Evolutionary conservation across 2,329 filamentous ascomycete genomes (phyloP), one percentile per base, ranked within the genome.

Genomic region (Fusarium temperatum): DNA sequence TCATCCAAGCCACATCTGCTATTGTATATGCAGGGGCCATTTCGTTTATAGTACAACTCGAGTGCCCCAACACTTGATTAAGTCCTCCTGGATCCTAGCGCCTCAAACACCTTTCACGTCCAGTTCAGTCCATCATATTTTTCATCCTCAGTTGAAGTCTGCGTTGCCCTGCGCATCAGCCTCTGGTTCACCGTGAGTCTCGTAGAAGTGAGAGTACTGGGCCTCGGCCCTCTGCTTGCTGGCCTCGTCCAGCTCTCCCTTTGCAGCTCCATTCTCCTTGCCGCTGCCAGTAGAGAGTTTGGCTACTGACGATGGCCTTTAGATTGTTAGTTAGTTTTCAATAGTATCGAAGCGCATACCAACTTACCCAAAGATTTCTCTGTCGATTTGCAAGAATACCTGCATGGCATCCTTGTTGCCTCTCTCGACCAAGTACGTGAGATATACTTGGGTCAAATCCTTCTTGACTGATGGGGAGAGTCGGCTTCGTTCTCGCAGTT

Each of bases 361-460:
- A 50, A 78, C 90, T 82, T 85, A 92, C 91, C 96, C 96, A 81
- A 97, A 96, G 68, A 98, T 89, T 81, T 97, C 93, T 48, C 91
- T 89, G 80, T 99, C 96, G 41, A 98, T 85, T 67, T 88, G 85
- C 79, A 98, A 87, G 81, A 95, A 98, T 77, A 95, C 92, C 83
- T 95, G 94, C 85, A 97, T 96, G 5, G 94, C 90, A 38, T 95
- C 90, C 81, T 95, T 93, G 69, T 90, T 91, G 20, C 96, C 95
- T 61, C 93, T 88, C 77, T 97, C 92, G 72, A 97, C 90, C 41
- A 99, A 86, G 79, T 96, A 98, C 18, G 88, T 85, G 86, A 98
- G 90, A 82, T 98, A 99, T 63, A 88, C 85, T 70, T 93, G 89
- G 45, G 92, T 91, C 10, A 99, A 84, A 50, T 95, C 92, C 80